Conservation (phyloP, 495 filamentous ascomycete genomes). For the Tuber microsphaerosporum region DNA sequence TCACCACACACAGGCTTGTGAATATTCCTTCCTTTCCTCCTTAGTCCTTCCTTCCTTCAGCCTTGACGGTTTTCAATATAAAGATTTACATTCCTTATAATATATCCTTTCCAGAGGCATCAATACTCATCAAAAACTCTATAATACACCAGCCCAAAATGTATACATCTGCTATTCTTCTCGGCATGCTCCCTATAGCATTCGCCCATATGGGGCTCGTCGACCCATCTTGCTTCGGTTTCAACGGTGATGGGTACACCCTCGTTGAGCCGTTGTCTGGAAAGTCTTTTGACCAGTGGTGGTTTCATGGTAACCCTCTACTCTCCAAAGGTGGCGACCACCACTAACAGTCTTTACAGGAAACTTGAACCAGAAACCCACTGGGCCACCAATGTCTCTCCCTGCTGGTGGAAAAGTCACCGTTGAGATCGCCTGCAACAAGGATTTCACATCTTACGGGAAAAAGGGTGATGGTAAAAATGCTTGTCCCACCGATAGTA, state of each 20-base stretch:
- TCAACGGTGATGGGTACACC: constrained; percentile 35
- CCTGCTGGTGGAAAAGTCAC: constrained; percentile 52
- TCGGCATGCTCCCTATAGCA: constrained; percentile 19
- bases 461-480: constrained; percentile 47
- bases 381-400: constrained; percentile 47
- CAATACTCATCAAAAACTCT: not conserved
- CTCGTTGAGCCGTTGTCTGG: constrained; percentile 28
- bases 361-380: constrained; percentile 26
- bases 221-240: constrained; percentile 30
- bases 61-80: not conserved
- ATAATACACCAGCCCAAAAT: constrained; percentile 11
- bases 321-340: not conserved
- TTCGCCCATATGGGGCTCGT: constrained; percentile 28
- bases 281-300: constrained; percentile 23
- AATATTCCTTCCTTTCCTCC: not conserved
- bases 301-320: constrained; percentile 32
- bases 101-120: not conserved
- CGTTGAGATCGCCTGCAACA: constrained; percentile 53
- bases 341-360: constrained; percentile 9
- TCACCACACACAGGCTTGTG: not conserved
- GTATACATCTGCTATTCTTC: constrained; percentile 23
- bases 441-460: constrained; percentile 49
- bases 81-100: not conserved
- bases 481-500: constrained; percentile 42
- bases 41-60: not conserved